A percentile compares a stretch with the other conserved stretches of the same genome.
Conservation (phyloP, 192 early-diverging fungal genomes). For the Coemansia sp. region DNA sequence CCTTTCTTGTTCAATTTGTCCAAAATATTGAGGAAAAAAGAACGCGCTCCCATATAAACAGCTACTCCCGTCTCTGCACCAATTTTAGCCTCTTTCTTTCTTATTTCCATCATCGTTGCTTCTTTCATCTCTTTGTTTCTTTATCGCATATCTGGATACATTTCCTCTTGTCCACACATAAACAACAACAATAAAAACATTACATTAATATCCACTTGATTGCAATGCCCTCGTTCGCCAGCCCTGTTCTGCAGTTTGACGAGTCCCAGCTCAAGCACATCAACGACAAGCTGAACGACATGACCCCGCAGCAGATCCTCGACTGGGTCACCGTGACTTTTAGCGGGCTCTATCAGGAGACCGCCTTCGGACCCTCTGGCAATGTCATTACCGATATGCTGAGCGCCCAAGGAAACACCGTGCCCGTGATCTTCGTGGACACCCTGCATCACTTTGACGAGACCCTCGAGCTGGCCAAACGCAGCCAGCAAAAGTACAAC, state of each 20-base stretch:
- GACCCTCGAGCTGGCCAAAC: constrained; percentile 75
- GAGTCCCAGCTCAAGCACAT: constrained; percentile 61
- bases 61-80: not conserved
- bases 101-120: too few relatives aligned
- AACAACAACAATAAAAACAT: not conserved
- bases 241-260: constrained; percentile 43
- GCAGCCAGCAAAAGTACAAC: constrained; percentile 65
- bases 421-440: constrained; percentile 85
- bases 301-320: constrained; percentile 76
- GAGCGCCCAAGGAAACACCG: constrained; percentile 61
- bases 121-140: not conserved
- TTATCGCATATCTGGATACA: not conserved
- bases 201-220: not conserved
- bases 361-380: constrained; percentile 92
- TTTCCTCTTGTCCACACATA: not conserved
- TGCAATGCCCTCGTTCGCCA: constrained; percentile 44
- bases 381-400: constrained; percentile 86
- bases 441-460: constrained; percentile 95
- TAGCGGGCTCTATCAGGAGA: constrained; percentile 83
- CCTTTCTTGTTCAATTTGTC: too few relatives aligned
- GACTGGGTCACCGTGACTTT: constrained; percentile 84
- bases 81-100: too few relatives aligned
- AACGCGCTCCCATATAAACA: not conserved
- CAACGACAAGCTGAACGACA: constrained; percentile 68
- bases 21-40: too few relatives aligned